Evolutionary conservation across 2,329 filamentous ascomycete species (phyloP).

Genomic region (Xylaria polymorpha): DNA sequence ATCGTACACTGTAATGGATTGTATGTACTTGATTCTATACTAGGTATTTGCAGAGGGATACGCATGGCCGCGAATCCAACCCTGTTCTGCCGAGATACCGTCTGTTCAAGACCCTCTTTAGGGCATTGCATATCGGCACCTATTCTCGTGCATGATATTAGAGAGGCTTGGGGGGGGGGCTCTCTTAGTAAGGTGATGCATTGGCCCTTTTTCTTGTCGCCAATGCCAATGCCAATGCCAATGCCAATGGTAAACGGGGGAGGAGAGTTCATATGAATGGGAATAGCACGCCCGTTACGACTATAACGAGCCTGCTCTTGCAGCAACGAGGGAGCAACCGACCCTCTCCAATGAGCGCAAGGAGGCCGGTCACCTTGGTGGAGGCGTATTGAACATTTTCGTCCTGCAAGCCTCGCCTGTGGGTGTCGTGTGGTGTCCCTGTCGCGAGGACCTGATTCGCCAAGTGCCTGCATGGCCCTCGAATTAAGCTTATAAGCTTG

Average conservation of each 20-base stretch:
- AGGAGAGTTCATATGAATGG: slow-evolving; percentile 27
- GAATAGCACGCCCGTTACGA: slow-evolving; percentile 29
- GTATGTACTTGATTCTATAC: no score
- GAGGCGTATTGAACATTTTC: slow-evolving; percentile 31
- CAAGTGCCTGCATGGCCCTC: slow-evolving; percentile 34
- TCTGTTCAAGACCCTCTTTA: slow-evolving; percentile 4
- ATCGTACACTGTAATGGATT: slow-evolving; percentile 25
- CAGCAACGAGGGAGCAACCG: slow-evolving; percentile 17
- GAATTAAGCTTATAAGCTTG: slow-evolving; percentile 42
- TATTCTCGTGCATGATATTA: slow-evolving; percentile 23
- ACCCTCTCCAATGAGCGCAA: slow-evolving; percentile 18
- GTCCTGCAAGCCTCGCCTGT: slow-evolving; percentile 37
- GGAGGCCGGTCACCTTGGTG: slow-evolving; percentile 6
- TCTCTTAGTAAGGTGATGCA: slow-evolving; percentile 13
- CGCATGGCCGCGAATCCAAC: neutral
- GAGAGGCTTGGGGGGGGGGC: slow-evolving; percentile 13
- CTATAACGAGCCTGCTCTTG: slow-evolving; percentile 5
- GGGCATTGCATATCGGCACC: slow-evolving; percentile 9
- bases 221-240: neutral
- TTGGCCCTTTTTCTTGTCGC: slow-evolving; percentile 31
- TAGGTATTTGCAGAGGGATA: slow-evolving; percentile 7
- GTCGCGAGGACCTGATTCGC: slow-evolving; percentile 28
- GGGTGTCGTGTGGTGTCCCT: slow-evolving; percentile 35
- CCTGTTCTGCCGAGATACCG: slow-evolving; percentile 9
- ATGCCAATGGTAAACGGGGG: neutral